These are phyloP conservation scores for Neoascochyta sp. DNA, from an alignment of 2,329 filamentous ascomycete genomes.

Conservation along the genomic window DNA sequence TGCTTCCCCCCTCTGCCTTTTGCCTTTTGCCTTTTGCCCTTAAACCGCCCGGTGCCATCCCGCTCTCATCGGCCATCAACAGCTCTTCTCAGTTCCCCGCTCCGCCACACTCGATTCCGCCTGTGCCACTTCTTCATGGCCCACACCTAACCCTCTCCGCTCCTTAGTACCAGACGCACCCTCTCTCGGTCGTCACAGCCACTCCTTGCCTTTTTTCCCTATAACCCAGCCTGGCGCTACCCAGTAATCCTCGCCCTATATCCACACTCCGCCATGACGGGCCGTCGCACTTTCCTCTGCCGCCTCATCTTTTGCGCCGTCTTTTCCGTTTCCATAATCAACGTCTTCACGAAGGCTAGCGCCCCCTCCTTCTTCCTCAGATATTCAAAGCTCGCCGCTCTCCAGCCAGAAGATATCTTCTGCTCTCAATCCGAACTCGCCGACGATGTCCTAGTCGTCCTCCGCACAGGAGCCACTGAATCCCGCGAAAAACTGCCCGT, in stretches of 20 bases:
- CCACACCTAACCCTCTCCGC: constrained; percentile 4
- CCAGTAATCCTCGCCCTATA: constrained; percentile 2
- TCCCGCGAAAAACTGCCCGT: constrained; percentile 55
- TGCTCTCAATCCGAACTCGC: constrained; percentile 34
- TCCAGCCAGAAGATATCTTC: constrained; percentile 14
- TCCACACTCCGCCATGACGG: constrained; percentile 22
- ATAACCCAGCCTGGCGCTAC: constrained; percentile 6
- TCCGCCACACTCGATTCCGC: constrained; percentile 8
- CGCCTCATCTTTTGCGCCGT: constrained; percentile 32
- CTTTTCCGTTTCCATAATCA: constrained; percentile 34
- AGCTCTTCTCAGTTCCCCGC: constrained; percentile 7
- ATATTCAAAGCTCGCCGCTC: constrained; percentile 19
- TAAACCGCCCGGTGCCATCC: constrained; percentile 8
- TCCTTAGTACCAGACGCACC: constrained; percentile 4
- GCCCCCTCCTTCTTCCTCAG: constrained; percentile 28
- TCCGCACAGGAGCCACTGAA: constrained; percentile 60
- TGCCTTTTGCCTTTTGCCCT: too few species aligned
- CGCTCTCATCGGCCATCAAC: constrained; percentile 9
- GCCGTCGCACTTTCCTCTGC: constrained; percentile 33
- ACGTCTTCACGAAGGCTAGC: constrained; percentile 31
- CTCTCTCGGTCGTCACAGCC: constrained; percentile 4
- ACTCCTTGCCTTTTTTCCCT: constrained; percentile 4
- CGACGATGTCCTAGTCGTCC: constrained; percentile 55
- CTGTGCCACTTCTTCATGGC: constrained; percentile 8
- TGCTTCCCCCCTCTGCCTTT: constrained; percentile 6